phyloP scores from a whole-genome alignment of 2,329 filamentous ascomycete species.

The Apiospora pterosperma region DNA sequence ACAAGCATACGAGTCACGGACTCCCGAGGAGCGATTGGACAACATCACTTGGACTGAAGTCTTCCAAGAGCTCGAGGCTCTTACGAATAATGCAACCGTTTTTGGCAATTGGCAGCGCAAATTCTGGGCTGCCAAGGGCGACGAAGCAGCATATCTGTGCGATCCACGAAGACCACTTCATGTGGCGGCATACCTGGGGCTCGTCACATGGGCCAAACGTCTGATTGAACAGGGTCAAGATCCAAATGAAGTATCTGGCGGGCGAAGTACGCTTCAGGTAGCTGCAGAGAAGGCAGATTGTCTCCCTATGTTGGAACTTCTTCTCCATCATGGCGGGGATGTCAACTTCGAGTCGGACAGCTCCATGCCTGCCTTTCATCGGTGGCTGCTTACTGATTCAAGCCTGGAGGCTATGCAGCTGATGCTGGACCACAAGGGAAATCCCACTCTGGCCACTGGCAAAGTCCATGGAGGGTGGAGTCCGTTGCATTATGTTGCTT shows the following conservation, averaged over 20 bases:
- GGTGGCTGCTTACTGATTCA: not conserved
- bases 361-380: not conserved
- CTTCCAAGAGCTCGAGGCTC: not conserved
- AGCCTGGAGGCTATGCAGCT: not conserved
- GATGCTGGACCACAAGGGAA: not conserved
- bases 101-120: not conserved
- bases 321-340: not conserved
- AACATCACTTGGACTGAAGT: not conserved
- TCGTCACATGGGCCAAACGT: not conserved
- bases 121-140: not conserved
- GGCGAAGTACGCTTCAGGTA: not conserved
- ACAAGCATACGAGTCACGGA: not conserved
- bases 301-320: not conserved
- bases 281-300: not conserved
- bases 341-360: not conserved
- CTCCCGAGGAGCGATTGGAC: not conserved
- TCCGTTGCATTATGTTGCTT: not conserved
- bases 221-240: not conserved
- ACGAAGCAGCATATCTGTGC: not conserved
- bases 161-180: not conserved
- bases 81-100: not conserved
- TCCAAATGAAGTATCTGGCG: not conserved
- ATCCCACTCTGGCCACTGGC: not conserved
- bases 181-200: not conserved
- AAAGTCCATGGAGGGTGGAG: not conserved